Base-by-base conservation (phyloP, 768 basidiomycete species). In the Lactifluus volemus region DNA sequence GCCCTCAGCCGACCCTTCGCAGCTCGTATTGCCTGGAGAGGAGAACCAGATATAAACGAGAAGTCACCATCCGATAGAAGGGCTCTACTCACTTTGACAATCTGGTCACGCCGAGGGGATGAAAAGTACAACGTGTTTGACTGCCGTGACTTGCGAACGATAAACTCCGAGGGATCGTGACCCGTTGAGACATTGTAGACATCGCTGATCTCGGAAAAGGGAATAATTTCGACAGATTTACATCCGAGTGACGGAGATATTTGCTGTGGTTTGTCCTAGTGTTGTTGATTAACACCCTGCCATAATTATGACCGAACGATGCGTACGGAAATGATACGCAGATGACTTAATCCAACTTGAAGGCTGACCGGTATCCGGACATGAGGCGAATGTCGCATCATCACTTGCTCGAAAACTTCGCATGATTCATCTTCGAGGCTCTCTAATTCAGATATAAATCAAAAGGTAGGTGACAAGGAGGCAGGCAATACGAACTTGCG, bases 181-280 rank as follows among this genome's bases (percentile, higher is more conserved):
- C 88, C 88, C 15, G 85, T 88, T 2, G 85, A 82, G 21, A 92
- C 84, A 49, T 88, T 88, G 72, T 92, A 89, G 1, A 91, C 82
- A 66, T 97, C 93, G 73, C 90, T 91, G 64, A 97, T 81, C 61
- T 95, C 92, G 4, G 80, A 73, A 29, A 94, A 73, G 6, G 83
- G 80, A 56, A 95, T 84, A 56, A 96, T 83, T 67, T 97, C 93
- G 1, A 86, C 88, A 2, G 88, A 84, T 73, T 84, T 84, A 73
- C 89, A 88, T 10, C 84, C 79, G 53, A 92, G 73, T 0, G 77
- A 74, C 1, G 86, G 81, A 4, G 85, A 87, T 48, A 94, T 81
- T 8, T 82, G 77, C 66, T 82, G 79, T n/a, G 89, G 82, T 68
- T 86, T 88, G 65, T 82, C 78, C 84, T 88, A 65, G 29, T 52